Evolutionary conservation across 202 grass and related monocot species (phyloP).

Genomic region (Zizania palustris): DNA sequence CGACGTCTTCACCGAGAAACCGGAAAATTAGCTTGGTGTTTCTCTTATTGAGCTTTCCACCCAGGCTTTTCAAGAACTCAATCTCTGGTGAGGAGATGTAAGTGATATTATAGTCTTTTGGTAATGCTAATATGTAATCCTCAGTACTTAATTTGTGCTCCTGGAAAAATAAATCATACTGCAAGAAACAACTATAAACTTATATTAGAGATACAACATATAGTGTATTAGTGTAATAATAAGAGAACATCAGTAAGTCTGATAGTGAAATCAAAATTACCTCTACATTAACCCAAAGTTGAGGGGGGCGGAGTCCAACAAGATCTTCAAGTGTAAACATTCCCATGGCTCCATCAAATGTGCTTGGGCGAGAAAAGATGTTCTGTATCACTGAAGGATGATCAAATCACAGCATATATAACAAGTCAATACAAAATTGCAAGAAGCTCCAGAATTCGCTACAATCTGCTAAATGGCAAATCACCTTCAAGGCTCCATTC

Average conservation of each 20-base stretch:
- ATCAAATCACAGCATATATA: conserved; percentile 13
- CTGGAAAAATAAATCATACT: conserved; percentile 65
- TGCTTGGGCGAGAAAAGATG: conserved; percentile 87
- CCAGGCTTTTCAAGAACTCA: conserved; percentile 72
- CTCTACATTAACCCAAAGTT: conserved; percentile 94
- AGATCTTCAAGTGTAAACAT: conserved; percentile 70
- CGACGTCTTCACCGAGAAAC: conserved; percentile 51
- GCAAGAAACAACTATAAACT: conserved; percentile 35
- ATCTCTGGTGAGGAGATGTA: conserved; percentile 92
- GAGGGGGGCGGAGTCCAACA: conserved; percentile 49
- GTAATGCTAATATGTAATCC: conserved; percentile 58
- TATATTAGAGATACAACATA: too few relatives aligned
- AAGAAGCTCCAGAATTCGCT: too few relatives aligned
- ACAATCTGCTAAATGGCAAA: too few relatives aligned
- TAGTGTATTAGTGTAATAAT: conserved; percentile 26
- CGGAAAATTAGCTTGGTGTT: conserved; percentile 75
- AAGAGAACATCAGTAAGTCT: conserved; percentile 3
- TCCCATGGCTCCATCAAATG: conserved; percentile 71
- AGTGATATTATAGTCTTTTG: conserved; percentile 44
- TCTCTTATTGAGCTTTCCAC: conserved; percentile 52
- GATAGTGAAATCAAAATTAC: conserved; percentile 44
- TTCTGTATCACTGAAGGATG: conserved; percentile 69
- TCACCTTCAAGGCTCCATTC: too few relatives aligned
- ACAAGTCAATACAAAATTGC: conserved; percentile 28
- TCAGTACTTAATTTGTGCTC: conserved; percentile 58